These are phyloP conservation scores for Paecilomyces variotii DNA, from an alignment of 2,329 filamentous ascomycete genomes.

Conservation along the genomic window DNA sequence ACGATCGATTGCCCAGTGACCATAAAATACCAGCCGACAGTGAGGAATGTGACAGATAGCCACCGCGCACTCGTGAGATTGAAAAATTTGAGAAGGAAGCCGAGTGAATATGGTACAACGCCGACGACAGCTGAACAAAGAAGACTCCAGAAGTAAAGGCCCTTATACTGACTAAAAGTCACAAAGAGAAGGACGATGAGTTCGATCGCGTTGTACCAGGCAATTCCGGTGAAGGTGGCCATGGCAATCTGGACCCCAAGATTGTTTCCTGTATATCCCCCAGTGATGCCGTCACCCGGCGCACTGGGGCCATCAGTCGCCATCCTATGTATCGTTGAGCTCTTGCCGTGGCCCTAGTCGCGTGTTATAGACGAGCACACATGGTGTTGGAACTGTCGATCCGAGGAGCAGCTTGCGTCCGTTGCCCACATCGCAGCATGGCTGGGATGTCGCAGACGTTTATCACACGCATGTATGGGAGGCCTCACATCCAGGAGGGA, in stretches of 20 bases:
- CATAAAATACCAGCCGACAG: constrained; percentile 41
- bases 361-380: background rate
- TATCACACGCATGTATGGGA: background rate
- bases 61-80: constrained; percentile 25
- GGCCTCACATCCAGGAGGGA: background rate
- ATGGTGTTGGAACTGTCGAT: background rate
- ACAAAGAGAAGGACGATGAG: constrained; percentile 42
- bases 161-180: constrained; percentile 39
- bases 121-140: constrained; percentile 37
- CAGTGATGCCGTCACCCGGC: constrained; percentile 30
- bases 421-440: background rate
- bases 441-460: background rate
- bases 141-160: constrained; percentile 45
- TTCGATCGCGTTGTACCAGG: constrained; percentile 45
- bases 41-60: constrained; percentile 36
- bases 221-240: constrained; percentile 39
- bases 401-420: background rate
- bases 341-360: background rate
- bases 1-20: constrained; percentile 43
- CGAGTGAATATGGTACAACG: constrained; percentile 38
- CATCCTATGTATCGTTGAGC: background rate
- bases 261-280: constrained; percentile 25
- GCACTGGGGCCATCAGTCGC: constrained; percentile 8
- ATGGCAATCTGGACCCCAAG: constrained; percentile 36
- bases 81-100: constrained; percentile 43